Percentiles rank a stretch among this genome's conserved stretches.
Conservation (phyloP, 192 early-diverging fungal species). For the Entomortierella beljakovae region DNA sequence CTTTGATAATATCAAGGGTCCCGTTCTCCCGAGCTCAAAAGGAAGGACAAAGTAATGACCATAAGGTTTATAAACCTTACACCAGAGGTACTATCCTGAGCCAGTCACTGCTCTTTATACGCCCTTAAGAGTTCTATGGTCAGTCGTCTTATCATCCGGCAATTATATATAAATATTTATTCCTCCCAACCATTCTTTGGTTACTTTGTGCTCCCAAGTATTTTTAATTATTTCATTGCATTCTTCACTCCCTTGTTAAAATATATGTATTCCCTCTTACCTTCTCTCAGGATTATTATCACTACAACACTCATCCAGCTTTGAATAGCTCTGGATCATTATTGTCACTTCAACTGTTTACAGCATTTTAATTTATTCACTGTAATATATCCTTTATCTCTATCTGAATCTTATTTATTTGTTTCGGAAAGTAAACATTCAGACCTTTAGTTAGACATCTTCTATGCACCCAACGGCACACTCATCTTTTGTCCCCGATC, state of each 20-base stretch:
- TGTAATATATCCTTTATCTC: no score
- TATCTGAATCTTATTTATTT: no score
- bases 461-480: conserved; percentile 37
- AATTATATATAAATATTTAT: not conserved
- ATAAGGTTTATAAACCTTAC: not conserved
- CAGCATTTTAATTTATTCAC: no score
- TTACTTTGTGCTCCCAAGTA: not conserved
- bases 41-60: not conserved
- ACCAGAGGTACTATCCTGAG: no score
- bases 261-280: not conserved
- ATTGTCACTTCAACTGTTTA: not conserved
- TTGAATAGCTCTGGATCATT: not conserved
- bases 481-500: conserved; percentile 30
- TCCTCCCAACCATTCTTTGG: not conserved
- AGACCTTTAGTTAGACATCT: not conserved
- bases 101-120: not conserved
- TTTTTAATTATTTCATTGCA: not conserved
- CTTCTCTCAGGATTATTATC: no score
- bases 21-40: not conserved
- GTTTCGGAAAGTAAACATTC: not conserved
- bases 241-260: not conserved
- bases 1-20: not conserved
- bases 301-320: no score
- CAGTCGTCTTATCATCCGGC: not conserved
- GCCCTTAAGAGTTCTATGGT: not conserved